phyloP scores from a whole-genome alignment of 306 rosid genomes.

The Prunus davidiana region DNA sequence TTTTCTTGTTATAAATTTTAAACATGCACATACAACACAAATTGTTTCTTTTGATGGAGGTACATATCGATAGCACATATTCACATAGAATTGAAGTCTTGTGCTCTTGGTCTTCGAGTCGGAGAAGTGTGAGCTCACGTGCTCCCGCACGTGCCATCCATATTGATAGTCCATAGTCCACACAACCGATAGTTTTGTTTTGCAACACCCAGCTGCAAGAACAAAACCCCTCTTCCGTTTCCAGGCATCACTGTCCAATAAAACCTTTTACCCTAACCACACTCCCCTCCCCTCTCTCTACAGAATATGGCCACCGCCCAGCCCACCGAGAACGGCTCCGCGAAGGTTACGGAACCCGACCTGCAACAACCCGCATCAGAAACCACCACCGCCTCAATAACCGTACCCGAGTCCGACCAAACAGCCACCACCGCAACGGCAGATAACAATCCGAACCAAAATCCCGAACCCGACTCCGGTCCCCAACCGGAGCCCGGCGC shows the following conservation, averaged over 20 bases:
- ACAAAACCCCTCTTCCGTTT: neutral
- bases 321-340: constrained; percentile 46
- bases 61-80: too few species aligned
- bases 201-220: neutral
- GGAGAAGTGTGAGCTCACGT: too few species aligned
- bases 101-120: too few species aligned
- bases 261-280: constrained; percentile 24
- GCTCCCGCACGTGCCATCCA: too few species aligned
- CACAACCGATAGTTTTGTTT: neutral
- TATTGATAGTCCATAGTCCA: too few species aligned
- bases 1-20: too few species aligned
- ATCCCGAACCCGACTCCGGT: constrained; percentile 16
- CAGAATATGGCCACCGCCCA: constrained; percentile 42
- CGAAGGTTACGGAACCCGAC: constrained; percentile 15
- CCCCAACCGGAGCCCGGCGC: constrained; percentile 9
- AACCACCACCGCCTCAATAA: neutral
- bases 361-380: constrained; percentile 6
- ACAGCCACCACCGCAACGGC: neutral
- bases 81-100: too few species aligned
- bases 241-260: neutral
- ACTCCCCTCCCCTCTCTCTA: neutral
- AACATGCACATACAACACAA: too few species aligned
- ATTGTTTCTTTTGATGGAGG: too few species aligned
- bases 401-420: constrained; percentile 20
- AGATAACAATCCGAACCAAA: neutral